Percentiles rank a stretch among this genome's conserved stretches.
phyloP scores from a whole-genome alignment of 2,329 filamentous ascomycete species.

The Phaeoacremonium minimum region DNA sequence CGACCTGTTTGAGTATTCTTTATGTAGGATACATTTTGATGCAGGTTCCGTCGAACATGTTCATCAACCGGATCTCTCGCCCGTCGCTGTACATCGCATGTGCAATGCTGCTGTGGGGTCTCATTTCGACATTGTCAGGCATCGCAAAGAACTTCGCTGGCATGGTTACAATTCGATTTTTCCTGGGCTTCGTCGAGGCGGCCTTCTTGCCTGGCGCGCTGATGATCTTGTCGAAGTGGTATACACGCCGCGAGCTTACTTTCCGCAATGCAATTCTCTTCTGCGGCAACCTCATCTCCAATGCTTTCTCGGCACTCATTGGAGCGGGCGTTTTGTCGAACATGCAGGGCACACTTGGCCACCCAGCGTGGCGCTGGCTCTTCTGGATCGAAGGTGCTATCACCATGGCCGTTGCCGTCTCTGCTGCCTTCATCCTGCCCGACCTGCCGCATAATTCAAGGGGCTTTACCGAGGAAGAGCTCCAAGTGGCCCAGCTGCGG shows the following conservation, averaged over 20 bases:
- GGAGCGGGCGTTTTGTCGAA: conserved; percentile 55
- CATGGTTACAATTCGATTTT: conserved; percentile 53
- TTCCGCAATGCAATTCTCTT: conserved; percentile 32
- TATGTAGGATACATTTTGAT: conserved; percentile 65
- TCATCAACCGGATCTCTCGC: conserved; percentile 48
- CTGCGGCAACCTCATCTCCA: conserved; percentile 7
- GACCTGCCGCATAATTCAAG: conserved; percentile 51
- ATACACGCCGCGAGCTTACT: conserved; percentile 55
- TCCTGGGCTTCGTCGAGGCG: conserved; percentile 59
- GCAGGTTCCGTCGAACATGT: conserved; percentile 56
- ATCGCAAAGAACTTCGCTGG: conserved; percentile 45
- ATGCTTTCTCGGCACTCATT: conserved; percentile 42
- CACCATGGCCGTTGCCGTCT: conserved; percentile 44
- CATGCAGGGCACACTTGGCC: conserved; percentile 50
- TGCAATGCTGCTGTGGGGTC: conserved; percentile 56
- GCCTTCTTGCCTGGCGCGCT: conserved; percentile 62
- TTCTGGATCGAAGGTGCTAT: conserved; percentile 55
- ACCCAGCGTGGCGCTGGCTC: conserved; percentile 57
- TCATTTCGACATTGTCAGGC: conserved; percentile 54
- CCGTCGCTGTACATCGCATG: conserved; percentile 46
- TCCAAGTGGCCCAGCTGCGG: conserved; percentile 47
- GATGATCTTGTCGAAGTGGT: conserved; percentile 62
- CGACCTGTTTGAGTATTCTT: conserved; percentile 59
- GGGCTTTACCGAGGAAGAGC: conserved; percentile 57
- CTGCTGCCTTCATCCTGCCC: conserved; percentile 43